A percentile compares a stretch with the other conserved stretches of the same genome.
These are phyloP conservation scores for Pichia exigua DNA, from an alignment of 805 yeast genomes.

Conservation along the genomic window DNA sequence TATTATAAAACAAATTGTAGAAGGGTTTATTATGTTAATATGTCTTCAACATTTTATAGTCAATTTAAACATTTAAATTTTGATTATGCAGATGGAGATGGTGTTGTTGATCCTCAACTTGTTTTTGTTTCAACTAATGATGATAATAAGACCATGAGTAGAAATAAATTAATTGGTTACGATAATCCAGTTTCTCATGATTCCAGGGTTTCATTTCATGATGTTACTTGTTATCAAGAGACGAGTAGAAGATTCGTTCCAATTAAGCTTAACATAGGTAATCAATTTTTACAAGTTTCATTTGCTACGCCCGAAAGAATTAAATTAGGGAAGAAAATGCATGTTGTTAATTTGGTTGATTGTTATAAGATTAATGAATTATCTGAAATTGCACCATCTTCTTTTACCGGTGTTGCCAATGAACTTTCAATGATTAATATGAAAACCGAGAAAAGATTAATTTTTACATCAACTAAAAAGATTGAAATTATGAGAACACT, in stretches of 20 bases:
- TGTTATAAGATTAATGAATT: conserved; percentile 36
- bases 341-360: conserved; percentile 34
- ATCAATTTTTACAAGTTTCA: conserved; percentile 53
- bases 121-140: conserved; percentile 40
- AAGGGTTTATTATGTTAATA: conserved; percentile 43
- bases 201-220: conserved; percentile 44
- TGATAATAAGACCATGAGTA: conserved; percentile 35
- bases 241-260: conserved; percentile 45
- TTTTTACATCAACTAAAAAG: conserved; percentile 42
- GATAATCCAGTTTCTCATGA: conserved; percentile 38
- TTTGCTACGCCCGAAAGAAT: conserved; percentile 36
- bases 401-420: conserved; percentile 38
- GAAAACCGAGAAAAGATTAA: conserved; percentile 28
- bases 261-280: conserved; percentile 60
- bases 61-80: conserved; percentile 8
- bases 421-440: conserved; percentile 40
- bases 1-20: conserved; percentile 45
- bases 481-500: conserved; percentile 64
- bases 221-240: conserved; percentile 44
- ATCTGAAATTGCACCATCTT: conserved; percentile 33
- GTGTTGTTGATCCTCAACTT: conserved; percentile 8
- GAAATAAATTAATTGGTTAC: conserved; percentile 36
- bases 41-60: conserved; percentile 29
- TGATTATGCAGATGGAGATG: conserved; percentile 7
- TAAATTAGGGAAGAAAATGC: conserved; percentile 30